Base-by-base conservation (phyloP, 768 basidiomycete species). In the Suillus subluteus region DNA sequence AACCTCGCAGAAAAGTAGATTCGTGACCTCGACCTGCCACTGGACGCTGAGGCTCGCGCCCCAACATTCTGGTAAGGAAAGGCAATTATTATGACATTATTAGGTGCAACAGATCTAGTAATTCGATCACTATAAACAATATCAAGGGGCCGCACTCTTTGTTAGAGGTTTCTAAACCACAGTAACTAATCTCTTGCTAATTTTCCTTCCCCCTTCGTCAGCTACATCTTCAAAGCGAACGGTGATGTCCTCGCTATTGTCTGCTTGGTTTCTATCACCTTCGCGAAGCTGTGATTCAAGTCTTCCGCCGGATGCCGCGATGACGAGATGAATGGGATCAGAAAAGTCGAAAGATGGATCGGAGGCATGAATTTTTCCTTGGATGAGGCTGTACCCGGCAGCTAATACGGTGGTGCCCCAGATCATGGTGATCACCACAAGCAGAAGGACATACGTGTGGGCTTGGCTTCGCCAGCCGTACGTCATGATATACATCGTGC, bases 401-500 rank as follows among this genome's bases (percentile, higher is more conserved):
- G 62, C 62, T 15, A 38, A 40, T 30, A 63, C 4, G 7, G 65
- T 66, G 18, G 38, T 13, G 13, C 38, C 23, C 38, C 38, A 59
- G 38, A 59, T 40, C 16, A 63, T n/a, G 23, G 46, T 62, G 21
- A 66, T 41, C 32, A 63, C 37, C 23, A 38, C 59, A 21, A 66
- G n/a, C 6, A 62, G 50, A 35, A 63, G 35, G 37, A 66, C n/a
- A 50, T 40, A 65, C 13, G 59, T 65, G 21, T 11, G 44, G 32
- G n/a, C 23, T 6, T 40, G 37, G 43, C 52, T 46, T 12, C 18
- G 44, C 65, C 65, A 66, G 26, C 65, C 65, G 23, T 63, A 50
- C 12, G 65, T 66, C n/a, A 8, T 15, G 37, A 66, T 62, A 48
- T 37, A 52, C 65, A 63, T 66, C 11, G 21, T 66, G 26, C 65